Conservation (phyloP, 441 rosid genomes). For the Cnidoscolus chayamansa region DNA sequence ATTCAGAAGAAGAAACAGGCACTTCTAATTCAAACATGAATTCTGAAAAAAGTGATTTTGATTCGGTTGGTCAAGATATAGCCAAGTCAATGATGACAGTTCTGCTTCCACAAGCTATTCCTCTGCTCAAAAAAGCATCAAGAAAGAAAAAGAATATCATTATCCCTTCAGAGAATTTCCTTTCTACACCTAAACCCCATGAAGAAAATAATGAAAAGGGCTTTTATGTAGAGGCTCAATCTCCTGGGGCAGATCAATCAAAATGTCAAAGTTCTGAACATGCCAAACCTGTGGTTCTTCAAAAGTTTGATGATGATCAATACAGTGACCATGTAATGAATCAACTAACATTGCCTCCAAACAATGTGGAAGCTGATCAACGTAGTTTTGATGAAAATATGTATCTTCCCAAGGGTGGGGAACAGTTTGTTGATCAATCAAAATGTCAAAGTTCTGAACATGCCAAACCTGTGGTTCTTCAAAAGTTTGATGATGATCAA, state of each 20-base stretch:
- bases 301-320: slow-evolving; percentile 51
- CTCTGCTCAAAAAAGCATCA: slow-evolving; percentile 55
- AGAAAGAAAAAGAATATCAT: slow-evolving; percentile 39
- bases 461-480: slow-evolving; percentile 36
- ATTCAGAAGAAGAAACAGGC: slow-evolving; percentile 40
- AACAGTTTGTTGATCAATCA: slow-evolving; percentile 25
- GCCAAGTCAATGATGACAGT: slow-evolving; percentile 74
- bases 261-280: slow-evolving; percentile 31
- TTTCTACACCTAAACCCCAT: slow-evolving; percentile 20
- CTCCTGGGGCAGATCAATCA: slow-evolving; percentile 29
- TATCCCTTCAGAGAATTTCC: slow-evolving; percentile 26
- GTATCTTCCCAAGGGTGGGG: slow-evolving; percentile 21
- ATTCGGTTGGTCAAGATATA: slow-evolving; percentile 56
- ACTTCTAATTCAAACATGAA: slow-evolving; percentile 36
- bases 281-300: slow-evolving; percentile 36
- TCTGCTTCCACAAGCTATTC: slow-evolving; percentile 89
- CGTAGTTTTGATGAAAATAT: slow-evolving; percentile 25
- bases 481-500: slow-evolving; percentile 51
- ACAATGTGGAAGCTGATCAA: slow-evolving; percentile 31
- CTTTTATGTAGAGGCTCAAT: slow-evolving; percentile 29
- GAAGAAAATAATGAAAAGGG: slow-evolving; percentile 30
- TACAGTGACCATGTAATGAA: slow-evolving; percentile 26
- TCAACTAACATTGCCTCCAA: slow-evolving; percentile 22
- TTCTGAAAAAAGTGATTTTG: slow-evolving; percentile 46
- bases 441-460: slow-evolving; percentile 31